Percentiles rank a stretch among this genome's conserved stretches.
These are phyloP conservation scores for Penicillium ochrochloron DNA, from an alignment of 495 filamentous ascomycete species.

Conservation along the genomic window DNA sequence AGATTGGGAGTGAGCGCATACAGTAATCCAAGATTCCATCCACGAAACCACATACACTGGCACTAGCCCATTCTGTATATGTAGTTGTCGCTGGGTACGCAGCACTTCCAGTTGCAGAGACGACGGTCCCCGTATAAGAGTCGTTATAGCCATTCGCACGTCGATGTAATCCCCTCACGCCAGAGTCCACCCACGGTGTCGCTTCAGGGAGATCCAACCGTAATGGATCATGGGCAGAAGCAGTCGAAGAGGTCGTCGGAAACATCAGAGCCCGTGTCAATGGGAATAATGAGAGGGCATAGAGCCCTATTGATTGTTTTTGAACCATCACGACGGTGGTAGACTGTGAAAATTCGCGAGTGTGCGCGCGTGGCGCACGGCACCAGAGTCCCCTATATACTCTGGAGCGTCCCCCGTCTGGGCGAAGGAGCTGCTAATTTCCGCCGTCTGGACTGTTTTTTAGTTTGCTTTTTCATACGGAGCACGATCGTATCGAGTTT, in stretches of 20 bases:
- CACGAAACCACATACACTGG: constrained; percentile 21
- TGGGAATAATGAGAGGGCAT: constrained; percentile 6
- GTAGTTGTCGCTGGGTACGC: not conserved
- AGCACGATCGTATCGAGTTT: not conserved
- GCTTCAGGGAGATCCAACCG: constrained; percentile 11
- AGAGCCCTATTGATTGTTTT: constrained; percentile 4
- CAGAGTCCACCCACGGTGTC: not conserved
- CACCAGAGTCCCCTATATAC: constrained; percentile 9
- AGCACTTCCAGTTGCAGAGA: not conserved
- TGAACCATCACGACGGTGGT: not conserved
- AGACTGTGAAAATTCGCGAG: not conserved
- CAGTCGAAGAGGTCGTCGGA: not conserved
- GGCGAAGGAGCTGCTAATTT: not conserved
- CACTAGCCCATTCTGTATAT: constrained; percentile 9
- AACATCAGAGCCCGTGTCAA: constrained; percentile 1
- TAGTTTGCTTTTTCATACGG: constrained; percentile 1
- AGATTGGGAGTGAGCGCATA: not conserved
- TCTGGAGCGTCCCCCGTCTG: not conserved
- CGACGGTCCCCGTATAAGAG: not conserved
- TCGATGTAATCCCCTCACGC: not conserved
- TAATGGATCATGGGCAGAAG: constrained; percentile 9
- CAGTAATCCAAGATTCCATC: constrained; percentile 13
- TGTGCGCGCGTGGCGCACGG: not conserved
- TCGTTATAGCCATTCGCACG: constrained; percentile 2
- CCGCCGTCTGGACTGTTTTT: not conserved